Evolutionary conservation across 75 land plant species (phyloP).

Genomic region (Gnetum montanum): DNA sequence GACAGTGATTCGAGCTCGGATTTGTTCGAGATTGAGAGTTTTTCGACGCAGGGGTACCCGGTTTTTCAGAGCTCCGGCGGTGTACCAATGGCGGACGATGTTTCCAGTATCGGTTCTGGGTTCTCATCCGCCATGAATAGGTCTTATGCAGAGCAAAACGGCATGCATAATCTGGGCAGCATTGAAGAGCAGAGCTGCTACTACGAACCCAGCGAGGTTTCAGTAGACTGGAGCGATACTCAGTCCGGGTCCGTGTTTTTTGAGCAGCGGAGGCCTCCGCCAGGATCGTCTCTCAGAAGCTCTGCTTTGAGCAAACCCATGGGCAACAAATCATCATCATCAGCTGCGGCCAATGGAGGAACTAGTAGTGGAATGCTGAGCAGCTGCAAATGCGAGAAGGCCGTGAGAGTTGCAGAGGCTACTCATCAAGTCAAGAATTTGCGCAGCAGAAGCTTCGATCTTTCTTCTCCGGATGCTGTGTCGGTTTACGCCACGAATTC

Average conservation of each 20-base stretch:
- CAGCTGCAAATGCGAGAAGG: neutral
- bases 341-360: neutral
- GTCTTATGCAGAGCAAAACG: neutral
- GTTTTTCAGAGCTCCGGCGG: neutral
- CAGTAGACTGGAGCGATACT: neutral
- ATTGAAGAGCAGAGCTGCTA: neutral
- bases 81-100: neutral
- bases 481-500: too few species aligned
- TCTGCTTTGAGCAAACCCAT: neutral
- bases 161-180: neutral
- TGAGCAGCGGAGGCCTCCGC: neutral
- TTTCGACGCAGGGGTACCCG: neutral
- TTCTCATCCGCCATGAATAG: neutral
- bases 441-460: too few species aligned
- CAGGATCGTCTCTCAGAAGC: neutral
- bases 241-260: neutral
- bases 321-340: neutral
- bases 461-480: too few species aligned
- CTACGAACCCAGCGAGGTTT: slow-evolving; percentile 3
- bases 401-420: neutral
- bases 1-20: slow-evolving; percentile 7
- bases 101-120: neutral
- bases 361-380: neutral
- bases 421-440: too few species aligned
- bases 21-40: slow-evolving; percentile 5